Conservation (phyloP, 2,329 filamentous ascomycete species). For the Lachnellula hyalina region DNA sequence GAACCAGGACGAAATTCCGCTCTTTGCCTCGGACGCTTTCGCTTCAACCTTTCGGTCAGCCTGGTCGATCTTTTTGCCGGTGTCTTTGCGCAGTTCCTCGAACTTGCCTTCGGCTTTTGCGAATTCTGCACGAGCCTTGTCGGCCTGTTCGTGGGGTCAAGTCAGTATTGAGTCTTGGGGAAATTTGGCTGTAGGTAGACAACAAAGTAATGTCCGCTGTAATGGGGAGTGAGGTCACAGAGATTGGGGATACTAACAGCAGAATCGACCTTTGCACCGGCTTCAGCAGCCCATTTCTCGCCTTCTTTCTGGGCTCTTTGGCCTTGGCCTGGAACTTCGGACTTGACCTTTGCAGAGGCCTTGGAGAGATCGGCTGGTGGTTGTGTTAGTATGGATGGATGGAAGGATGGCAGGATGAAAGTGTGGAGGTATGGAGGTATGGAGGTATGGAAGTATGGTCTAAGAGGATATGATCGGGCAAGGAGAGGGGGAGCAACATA, state of each 20-base stretch:
- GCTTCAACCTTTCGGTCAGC: slow-evolving; percentile 79
- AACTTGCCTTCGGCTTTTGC: slow-evolving; percentile 56
- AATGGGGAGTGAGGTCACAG: background rate
- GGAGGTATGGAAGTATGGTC: slow-evolving; percentile 2
- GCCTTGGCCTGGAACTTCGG: slow-evolving; percentile 56
- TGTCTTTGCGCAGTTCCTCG: slow-evolving; percentile 56
- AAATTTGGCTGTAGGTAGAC: background rate
- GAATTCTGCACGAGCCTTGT: slow-evolving; percentile 59
- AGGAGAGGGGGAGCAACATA: slow-evolving; percentile 39
- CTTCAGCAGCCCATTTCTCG: slow-evolving; percentile 54
- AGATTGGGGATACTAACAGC: slow-evolving; percentile 48
- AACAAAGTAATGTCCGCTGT: background rate
- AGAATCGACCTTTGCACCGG: slow-evolving; percentile 62
- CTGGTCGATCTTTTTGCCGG: slow-evolving; percentile 70
- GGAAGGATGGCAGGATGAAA: background rate
- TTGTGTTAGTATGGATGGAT: slow-evolving; percentile 7
- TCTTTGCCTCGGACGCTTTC: slow-evolving; percentile 75
- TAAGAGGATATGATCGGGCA: background rate
- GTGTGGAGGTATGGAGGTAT: too few species aligned
- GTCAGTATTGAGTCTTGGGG: slow-evolving; percentile 8
- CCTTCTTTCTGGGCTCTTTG: slow-evolving; percentile 61
- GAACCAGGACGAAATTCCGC: slow-evolving; percentile 81
- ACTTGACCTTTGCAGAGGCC: slow-evolving; percentile 60
- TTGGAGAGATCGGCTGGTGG: slow-evolving; percentile 69
- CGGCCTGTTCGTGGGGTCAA: slow-evolving; percentile 39